A percentile compares a stretch with the other conserved stretches of the same genome.
These are phyloP conservation scores for Clavariopsis aquatica DNA, from an alignment of 495 filamentous ascomycete genomes.

Conservation along the genomic window DNA sequence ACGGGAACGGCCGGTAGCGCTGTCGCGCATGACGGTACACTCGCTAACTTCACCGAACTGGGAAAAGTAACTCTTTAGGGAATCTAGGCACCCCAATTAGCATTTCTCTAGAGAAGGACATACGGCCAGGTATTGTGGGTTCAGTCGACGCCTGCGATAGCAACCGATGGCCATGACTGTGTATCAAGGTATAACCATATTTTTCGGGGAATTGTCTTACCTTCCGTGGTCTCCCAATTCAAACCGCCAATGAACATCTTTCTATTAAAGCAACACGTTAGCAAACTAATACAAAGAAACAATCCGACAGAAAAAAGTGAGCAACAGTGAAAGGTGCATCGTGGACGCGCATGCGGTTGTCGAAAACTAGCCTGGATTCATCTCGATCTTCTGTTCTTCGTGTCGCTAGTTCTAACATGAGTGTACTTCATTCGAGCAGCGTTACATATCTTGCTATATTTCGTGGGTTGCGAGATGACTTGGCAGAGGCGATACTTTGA, in stretches of 20 bases:
- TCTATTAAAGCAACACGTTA: conserved; percentile 50
- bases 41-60: conserved; percentile 96
- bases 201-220: conserved; percentile 58
- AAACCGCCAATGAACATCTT: conserved; percentile 99
- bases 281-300: neutral
- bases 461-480: too few species aligned
- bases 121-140: neutral
- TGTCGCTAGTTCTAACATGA: neutral
- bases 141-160: neutral
- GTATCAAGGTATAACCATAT: neutral
- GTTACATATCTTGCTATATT: too few species aligned
- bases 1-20: conserved; percentile 86
- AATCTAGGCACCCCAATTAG: conserved; percentile 61
- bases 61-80: conserved; percentile 96
- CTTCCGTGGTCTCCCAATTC: conserved; percentile 99
- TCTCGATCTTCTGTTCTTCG: neutral
- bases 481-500: too few species aligned
- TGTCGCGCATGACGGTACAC: conserved; percentile 98
- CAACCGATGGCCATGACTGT: neutral
- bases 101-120: neutral
- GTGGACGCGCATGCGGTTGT: neutral
- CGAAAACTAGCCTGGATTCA: neutral
- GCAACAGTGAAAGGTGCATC: neutral
- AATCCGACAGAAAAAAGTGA: conserved; percentile 15
- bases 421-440: neutral